Conservation (phyloP, 208 protist species). For the Trypanosoma conorhini region DNA sequence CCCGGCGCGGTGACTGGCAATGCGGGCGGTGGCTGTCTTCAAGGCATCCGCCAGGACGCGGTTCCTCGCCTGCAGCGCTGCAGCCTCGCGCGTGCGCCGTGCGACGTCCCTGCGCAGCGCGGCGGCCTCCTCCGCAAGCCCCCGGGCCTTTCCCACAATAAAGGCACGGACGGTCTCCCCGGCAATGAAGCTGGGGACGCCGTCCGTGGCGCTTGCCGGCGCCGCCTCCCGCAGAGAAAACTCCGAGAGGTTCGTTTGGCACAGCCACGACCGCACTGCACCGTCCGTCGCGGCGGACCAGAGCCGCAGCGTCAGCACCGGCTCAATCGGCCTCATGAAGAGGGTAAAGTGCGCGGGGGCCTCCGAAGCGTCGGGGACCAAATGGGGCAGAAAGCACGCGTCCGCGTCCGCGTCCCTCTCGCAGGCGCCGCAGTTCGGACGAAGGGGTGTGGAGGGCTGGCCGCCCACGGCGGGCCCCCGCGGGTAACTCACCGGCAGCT, state of each 20-base stretch:
- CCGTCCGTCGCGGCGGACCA: constrained; percentile 59
- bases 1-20: constrained; percentile 7
- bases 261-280: constrained; percentile 59
- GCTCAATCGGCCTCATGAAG: constrained; percentile 37
- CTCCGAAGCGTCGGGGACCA: background rate
- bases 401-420: background rate
- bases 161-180: constrained; percentile 33
- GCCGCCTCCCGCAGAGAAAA: background rate
- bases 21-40: constrained; percentile 30
- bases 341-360: constrained; percentile 40
- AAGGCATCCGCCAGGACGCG: constrained; percentile 37
- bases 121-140: constrained; percentile 24
- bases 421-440: background rate
- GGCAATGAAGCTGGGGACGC: constrained; percentile 7
- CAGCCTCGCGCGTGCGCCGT: constrained; percentile 28
- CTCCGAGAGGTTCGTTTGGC: constrained; percentile 16
- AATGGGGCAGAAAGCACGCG: constrained; percentile 28
- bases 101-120: constrained; percentile 18
- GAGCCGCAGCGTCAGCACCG: constrained; percentile 43
- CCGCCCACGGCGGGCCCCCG: constrained; percentile 6
- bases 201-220: background rate
- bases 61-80: constrained; percentile 36
- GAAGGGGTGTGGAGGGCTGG: background rate
- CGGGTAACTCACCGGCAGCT: constrained; percentile 48
- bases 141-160: constrained; percentile 35